These are phyloP conservation scores for Ophiocordyceps unilateralis DNA, from an alignment of 2,329 filamentous ascomycete species.

Conservation along the genomic window DNA sequence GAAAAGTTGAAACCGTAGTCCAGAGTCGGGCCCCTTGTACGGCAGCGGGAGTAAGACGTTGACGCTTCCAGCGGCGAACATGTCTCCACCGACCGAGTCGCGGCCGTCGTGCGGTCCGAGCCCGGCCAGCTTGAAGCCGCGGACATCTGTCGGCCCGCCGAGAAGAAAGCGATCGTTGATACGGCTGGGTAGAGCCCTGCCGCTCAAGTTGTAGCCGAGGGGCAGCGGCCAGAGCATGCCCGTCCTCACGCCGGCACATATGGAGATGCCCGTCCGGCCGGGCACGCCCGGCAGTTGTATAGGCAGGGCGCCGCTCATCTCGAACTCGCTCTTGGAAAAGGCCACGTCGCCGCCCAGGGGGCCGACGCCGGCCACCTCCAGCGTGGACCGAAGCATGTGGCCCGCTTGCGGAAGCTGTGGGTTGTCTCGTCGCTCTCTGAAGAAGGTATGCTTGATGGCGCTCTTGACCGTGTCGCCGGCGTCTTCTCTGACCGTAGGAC, in stretches of 20 bases:
- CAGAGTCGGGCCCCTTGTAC: conserved; percentile 62
- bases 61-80: conserved; percentile 78
- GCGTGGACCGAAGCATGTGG: conserved; percentile 59
- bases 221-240: conserved; percentile 74
- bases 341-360: conserved; percentile 73
- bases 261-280: conserved; percentile 58
- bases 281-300: conserved; percentile 52
- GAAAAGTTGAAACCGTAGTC: conserved; percentile 76
- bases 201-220: conserved; percentile 33
- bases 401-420: conserved; percentile 70
- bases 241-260: conserved; percentile 66
- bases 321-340: conserved; percentile 86
- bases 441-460: conserved; percentile 66
- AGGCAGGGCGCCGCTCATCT: conserved; percentile 60
- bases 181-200: conserved; percentile 48
- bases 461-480: conserved; percentile 87
- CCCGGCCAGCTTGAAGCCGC: conserved; percentile 80
- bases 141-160: conserved; percentile 84
- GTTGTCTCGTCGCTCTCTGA: conserved; percentile 66
- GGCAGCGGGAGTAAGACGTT: conserved; percentile 78
- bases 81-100: conserved; percentile 79
- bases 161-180: conserved; percentile 93
- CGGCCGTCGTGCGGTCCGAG: conserved; percentile 73
- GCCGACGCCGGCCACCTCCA: conserved; percentile 78
- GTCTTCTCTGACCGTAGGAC: conserved; percentile 64